phyloP scores from a whole-genome alignment of 495 filamentous ascomycete species.

The Aspergillus coremiiformis region DNA sequence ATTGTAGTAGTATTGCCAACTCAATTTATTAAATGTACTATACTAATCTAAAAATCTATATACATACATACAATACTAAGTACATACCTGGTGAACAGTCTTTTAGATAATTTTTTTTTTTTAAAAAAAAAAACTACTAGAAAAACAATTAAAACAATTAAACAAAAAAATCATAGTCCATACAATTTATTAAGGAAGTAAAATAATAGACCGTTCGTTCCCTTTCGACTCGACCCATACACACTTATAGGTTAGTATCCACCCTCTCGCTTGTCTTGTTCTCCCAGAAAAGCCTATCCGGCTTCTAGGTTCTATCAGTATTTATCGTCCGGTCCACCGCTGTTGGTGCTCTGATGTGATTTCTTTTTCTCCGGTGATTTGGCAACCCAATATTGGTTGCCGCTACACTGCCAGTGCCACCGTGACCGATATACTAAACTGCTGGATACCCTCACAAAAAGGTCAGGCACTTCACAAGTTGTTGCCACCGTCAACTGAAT shows the following conservation, averaged over 20 bases:
- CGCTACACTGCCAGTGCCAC: background rate
- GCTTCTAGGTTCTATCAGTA: no score
- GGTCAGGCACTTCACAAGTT: background rate
- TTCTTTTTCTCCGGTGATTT: background rate
- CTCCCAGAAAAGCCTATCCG: constrained; percentile 15
- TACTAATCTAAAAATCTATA: no score
- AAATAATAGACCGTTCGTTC: constrained; percentile 2
- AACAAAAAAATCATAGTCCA: background rate
- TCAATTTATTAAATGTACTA: no score
- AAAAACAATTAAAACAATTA: constrained; percentile 1
- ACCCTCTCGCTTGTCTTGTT: constrained; percentile 9
- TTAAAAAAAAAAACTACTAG: no score
- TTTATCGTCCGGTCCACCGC: constrained; percentile 16
- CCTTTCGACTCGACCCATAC: constrained; percentile 2
- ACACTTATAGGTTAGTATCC: constrained; percentile 1
- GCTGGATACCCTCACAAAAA: background rate
- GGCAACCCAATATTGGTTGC: background rate
- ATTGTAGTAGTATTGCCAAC: no score
- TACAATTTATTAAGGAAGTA: background rate
- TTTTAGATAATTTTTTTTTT: no score
- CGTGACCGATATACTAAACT: background rate
- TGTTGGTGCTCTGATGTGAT: background rate
- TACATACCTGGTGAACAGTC: no score
- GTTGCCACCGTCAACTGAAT: background rate
- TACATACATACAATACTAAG: no score